Percentiles rank a stretch among this genome's conserved stretches.
Evolutionary conservation across 1,284 basidiomycete species (phyloP).

Genomic region (Microbotryum lychnidis-dioicae): DNA sequence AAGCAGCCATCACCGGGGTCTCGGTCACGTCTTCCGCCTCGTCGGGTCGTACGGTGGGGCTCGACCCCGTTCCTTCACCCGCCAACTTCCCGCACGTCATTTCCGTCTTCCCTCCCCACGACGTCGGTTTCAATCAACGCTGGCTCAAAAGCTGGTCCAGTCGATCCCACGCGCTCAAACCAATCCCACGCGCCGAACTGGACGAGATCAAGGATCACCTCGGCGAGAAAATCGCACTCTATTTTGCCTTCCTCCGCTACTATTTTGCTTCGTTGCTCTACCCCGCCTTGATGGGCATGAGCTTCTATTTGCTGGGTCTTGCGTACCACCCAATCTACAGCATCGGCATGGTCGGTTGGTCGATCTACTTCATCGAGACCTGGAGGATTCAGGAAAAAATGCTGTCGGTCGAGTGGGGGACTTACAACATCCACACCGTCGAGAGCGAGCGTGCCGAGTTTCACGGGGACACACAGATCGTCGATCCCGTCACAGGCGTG

Average conservation of each 20-base stretch:
- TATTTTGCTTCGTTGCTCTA: slow-evolving; percentile 50
- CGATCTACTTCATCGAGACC: slow-evolving; percentile 73
- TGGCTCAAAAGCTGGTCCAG: slow-evolving; percentile 63
- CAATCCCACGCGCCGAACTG: slow-evolving; percentile 47
- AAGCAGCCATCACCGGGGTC: slow-evolving; percentile 57
- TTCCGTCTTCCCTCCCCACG: slow-evolving; percentile 71
- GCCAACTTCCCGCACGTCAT: slow-evolving; percentile 65
- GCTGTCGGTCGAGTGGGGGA: slow-evolving; percentile 70
- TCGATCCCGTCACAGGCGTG: slow-evolving; percentile 30
- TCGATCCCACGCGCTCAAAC: slow-evolving; percentile 47
- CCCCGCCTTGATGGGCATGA: slow-evolving; percentile 37
- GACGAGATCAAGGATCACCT: slow-evolving; percentile 61
- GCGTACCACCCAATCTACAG: slow-evolving; percentile 71
- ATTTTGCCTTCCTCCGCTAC: slow-evolving; percentile 76
- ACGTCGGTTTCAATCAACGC: slow-evolving; percentile 63
- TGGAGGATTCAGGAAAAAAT: slow-evolving; percentile 78
- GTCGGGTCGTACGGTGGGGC: slow-evolving; percentile 13
- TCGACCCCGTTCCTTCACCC: slow-evolving; percentile 12
- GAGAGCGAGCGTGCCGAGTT: slow-evolving; percentile 66
- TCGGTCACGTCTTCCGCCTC: slow-evolving; percentile 20
- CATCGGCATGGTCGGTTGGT: slow-evolving; percentile 64
- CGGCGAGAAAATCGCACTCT: slow-evolving; percentile 78
- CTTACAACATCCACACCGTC: slow-evolving; percentile 63
- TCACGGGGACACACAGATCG: slow-evolving; percentile 33
- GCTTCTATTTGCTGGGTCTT: slow-evolving; percentile 50